Conservation (phyloP, 805 yeast genomes). For the Ogataea wickerhamii region DNA sequence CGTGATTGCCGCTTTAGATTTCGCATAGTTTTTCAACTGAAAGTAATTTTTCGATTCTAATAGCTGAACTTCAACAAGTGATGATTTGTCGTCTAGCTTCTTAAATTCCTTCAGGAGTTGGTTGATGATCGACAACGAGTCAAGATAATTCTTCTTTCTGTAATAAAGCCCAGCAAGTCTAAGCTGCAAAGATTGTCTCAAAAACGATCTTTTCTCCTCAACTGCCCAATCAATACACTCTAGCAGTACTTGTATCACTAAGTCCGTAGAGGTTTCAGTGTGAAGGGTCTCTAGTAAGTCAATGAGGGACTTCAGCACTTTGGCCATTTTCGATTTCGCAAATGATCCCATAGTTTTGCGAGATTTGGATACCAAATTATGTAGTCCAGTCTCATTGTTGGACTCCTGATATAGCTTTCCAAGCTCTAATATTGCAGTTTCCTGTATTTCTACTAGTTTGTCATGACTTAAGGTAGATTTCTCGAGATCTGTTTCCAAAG, state of each 20-base stretch:
- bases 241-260: conserved; percentile 69
- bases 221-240: conserved; percentile 87
- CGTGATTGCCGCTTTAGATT: conserved; percentile 87
- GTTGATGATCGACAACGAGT: conserved; percentile 69
- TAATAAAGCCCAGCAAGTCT: conserved; percentile 75
- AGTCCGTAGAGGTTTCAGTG: conserved; percentile 47
- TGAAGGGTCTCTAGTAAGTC: conserved; percentile 70
- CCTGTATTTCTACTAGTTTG: conserved; percentile 51
- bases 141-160: conserved; percentile 58
- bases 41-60: conserved; percentile 88
- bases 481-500: conserved; percentile 36
- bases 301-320: conserved; percentile 75
- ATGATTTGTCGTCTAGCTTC: conserved; percentile 90
- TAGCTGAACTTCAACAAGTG: conserved; percentile 91
- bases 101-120: conserved; percentile 79
- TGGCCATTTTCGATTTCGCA: conserved; percentile 94
- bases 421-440: conserved; percentile 67
- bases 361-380: conserved; percentile 60
- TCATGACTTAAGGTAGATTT: conserved; percentile 30
- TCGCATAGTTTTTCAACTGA: conserved; percentile 85
- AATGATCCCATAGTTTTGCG: conserved; percentile 63
- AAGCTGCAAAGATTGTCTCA: conserved; percentile 84
- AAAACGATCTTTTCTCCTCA: conserved; percentile 75
- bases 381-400: conserved; percentile 48
- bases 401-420: conserved; percentile 64